Evolutionary conservation across 805 yeast genomes (phyloP), one percentile per base, ranked within the genome.

Genomic region (Tetrapisispora fleetii): DNA sequence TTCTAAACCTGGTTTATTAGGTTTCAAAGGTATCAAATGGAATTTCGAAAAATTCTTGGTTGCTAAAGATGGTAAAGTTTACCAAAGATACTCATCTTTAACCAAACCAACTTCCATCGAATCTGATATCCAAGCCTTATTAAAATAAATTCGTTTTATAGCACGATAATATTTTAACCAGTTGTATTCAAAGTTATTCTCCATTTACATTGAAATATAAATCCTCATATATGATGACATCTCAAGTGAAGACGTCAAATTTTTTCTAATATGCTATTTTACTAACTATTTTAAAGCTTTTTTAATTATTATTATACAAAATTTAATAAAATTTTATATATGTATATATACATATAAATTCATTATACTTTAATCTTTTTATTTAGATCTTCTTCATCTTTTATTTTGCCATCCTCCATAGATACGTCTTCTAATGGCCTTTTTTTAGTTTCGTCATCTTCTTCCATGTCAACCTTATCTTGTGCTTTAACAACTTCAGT

Each of bases 21-120:
- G 95, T 16, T 77, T 87, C 68, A 78, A 69, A 52, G 85, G 85
- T 38, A 77, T 84, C 55, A 76, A 79, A 60, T 85, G 95, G 95
- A 85, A 85, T 67, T 85, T 85, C 59, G 91, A 84, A 59, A 85
- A 85, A 69, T 81, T 82, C 59, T 50, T 82, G 45, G 62, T 81
- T 33, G 77, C 76, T 60, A 69, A 70, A 48, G 52, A 73, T 2
- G 88, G 88, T 27, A 54, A 67, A 0, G 87, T 82, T 33, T 69
- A 69, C 40, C 69, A 67, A 50, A 77, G 96, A 57, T 81, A 72
- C 68, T 75, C 83, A n/a, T 80, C 95, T 10, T 65, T 79, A 47
- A 79, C 86, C 37, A 74, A 80, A 46, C 98, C 98, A 22, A 59
- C 68, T 14, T 67, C 75, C 24, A 65, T 90, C 45, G 81, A 77